Evolutionary conservation across 1,284 basidiomycete species (phyloP).

Genomic region (Earliella scabrosa): DNA sequence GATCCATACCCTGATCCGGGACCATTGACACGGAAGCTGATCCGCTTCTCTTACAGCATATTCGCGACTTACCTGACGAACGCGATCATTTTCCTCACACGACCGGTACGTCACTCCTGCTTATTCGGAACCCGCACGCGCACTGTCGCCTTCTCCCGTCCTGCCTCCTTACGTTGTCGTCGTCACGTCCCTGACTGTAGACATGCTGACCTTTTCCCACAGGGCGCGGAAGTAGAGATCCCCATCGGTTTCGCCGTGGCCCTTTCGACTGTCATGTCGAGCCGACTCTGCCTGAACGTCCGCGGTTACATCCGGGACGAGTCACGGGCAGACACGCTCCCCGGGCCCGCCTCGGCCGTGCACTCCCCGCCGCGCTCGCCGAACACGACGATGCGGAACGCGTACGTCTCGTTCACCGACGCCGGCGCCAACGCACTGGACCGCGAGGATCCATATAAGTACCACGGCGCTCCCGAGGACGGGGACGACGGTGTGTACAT

Average conservation of each 20-base stretch:
- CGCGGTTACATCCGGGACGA: constrained; percentile 42
- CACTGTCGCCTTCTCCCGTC: constrained; percentile 6
- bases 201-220: background rate
- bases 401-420: constrained; percentile 2
- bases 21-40: background rate
- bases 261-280: constrained; percentile 59
- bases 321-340: background rate
- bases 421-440: too few relatives aligned
- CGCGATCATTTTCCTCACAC: constrained; percentile 52
- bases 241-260: constrained; percentile 61
- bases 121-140: background rate
- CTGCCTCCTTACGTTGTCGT: too few relatives aligned
- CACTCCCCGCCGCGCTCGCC: background rate
- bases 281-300: constrained; percentile 58
- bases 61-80: constrained; percentile 59
- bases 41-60: constrained; percentile 40
- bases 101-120: constrained; percentile 50
- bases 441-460: background rate
- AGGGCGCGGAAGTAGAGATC: constrained; percentile 49
- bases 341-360: background rate
- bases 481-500: background rate
- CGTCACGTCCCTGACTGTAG: too few relatives aligned
- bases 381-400: background rate
- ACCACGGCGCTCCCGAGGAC: background rate
- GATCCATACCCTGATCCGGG: too few relatives aligned